Percentiles rank a stretch among this genome's conserved stretches.
Conservation (phyloP, 495 filamentous ascomycete species). For the Clavariopsis aquatica region DNA sequence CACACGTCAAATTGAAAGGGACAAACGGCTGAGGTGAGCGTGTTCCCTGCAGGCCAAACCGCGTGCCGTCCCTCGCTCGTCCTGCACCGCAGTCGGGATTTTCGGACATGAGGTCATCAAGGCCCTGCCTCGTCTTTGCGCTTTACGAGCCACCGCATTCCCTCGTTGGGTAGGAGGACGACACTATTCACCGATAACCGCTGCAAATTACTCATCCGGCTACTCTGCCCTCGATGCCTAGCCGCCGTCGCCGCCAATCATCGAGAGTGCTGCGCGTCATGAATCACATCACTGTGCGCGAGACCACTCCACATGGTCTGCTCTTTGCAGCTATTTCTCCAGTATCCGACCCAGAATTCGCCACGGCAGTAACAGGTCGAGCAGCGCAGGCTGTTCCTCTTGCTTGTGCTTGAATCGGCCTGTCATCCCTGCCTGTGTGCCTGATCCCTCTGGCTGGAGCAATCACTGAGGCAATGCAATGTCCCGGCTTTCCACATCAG, state of each 20-base stretch:
- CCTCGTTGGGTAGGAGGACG: background rate
- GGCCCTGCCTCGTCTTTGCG: background rate
- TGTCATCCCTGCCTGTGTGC: no score
- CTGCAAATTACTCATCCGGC: conserved; percentile 1
- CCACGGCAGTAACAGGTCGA: no score
- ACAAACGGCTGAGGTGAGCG: no score
- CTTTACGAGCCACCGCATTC: background rate
- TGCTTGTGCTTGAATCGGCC: no score
- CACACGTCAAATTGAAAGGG: no score
- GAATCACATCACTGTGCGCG: background rate
- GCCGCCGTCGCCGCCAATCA: background rate
- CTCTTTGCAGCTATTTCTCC: no score
- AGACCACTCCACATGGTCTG: background rate
- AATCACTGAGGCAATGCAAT: no score
- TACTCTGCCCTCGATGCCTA: background rate
- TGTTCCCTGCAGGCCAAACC: background rate
- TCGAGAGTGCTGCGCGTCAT: background rate
- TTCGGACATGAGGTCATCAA: background rate
- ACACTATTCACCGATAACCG: background rate
- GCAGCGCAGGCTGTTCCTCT: no score
- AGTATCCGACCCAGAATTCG: no score
- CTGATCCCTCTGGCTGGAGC: no score
- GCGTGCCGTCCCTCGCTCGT: background rate
- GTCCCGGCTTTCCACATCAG: background rate
- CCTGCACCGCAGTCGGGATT: background rate